Evolutionary conservation across 2,329 filamentous ascomycete genomes (phyloP), one percentile per base, ranked within the genome.

Genomic region (Colletotrichum sp.): DNA sequence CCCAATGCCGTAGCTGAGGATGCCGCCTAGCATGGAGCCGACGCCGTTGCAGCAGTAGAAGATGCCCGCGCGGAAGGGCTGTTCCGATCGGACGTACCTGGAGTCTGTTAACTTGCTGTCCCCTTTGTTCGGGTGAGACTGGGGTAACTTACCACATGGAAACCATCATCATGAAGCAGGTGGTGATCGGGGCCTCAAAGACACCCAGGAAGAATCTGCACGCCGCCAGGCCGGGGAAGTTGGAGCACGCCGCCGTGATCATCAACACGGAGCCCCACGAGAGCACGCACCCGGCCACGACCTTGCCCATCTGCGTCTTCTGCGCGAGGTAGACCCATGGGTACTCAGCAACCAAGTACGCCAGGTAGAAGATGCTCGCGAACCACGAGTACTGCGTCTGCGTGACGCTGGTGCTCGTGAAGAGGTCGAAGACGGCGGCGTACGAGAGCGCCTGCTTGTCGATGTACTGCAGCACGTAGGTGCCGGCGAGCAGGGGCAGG

Each of bases 1-100:
- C 2, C 91, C 91, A 12, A 93, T 86, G 7, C 89, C 91, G 77
- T 92, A 92, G 2, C 89, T 89, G 12, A 92, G 86, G 1, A 92
- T 81, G 1, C 88, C 90, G n/a, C 91, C 91, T 71, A 92, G 90
- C 88, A 92, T 91, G 15, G 90, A 91, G 4, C 90, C 91, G 15
- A 92, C 85, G 4, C 91, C 91, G 77, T 92, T 92, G 49, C 77
- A 79, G 67, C 78, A 80, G 74, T 80, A 79, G 62, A 79, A 79
- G 4, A 88, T 77, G 1, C 87, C 87, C 0, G 87, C 87, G 1
- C 88, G 84, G 28, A 88, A 84, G 0, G 88, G 88, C 69, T 89
- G 88, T 4, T 89, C 85, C 9, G 85, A 81, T 1, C 86, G 83
- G 1, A 82, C 83, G 78, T 89, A 90, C 84, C 84, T 81, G 5